Conservation (phyloP, 2,329 filamentous ascomycete genomes). For the Cladobotryum protrusum region DNA sequence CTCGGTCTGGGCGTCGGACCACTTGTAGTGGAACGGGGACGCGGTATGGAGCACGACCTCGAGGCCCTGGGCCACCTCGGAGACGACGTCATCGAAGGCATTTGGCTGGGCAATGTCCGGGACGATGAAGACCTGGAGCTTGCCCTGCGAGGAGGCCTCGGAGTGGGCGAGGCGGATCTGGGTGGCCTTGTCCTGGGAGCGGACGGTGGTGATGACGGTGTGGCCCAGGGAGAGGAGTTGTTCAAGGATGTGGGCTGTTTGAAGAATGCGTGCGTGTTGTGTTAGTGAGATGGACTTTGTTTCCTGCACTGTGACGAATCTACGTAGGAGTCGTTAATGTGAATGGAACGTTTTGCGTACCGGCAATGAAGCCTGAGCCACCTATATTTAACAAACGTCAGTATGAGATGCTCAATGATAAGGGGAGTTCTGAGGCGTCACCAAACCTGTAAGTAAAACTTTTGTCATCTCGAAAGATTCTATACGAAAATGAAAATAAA, state of each 20-base stretch:
- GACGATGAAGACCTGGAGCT: slow-evolving; percentile 54
- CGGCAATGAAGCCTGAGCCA: slow-evolving; percentile 31
- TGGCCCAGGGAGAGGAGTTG: slow-evolving; percentile 46
- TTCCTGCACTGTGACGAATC: not conserved
- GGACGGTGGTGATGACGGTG: slow-evolving; percentile 50
- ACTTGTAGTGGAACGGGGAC: slow-evolving; percentile 52
- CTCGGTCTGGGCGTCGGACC: slow-evolving; percentile 44
- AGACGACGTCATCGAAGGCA: slow-evolving; percentile 63
- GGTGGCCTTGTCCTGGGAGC: slow-evolving; percentile 46
- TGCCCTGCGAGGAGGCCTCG: slow-evolving; percentile 37
- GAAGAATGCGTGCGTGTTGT: not conserved
- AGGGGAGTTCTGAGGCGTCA: not conserved
- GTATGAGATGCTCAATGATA: not conserved
- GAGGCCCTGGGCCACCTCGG: slow-evolving; percentile 37
- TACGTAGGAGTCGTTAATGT: no score
- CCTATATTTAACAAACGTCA: slow-evolving; percentile 15
- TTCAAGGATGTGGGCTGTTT: slow-evolving; percentile 47
- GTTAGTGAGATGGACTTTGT: not conserved
- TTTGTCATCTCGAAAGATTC: slow-evolving; percentile 20
- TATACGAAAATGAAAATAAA: not conserved
- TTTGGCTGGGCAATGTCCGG: slow-evolving; percentile 67
- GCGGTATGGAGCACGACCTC: slow-evolving; percentile 56
- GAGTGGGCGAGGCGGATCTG: slow-evolving; percentile 39
- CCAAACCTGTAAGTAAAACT: slow-evolving; percentile 25
- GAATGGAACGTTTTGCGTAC: no score